A percentile compares a stretch with the other conserved stretches of the same genome.
These are phyloP conservation scores for Diplodia seriata DNA, from an alignment of 2,329 filamentous ascomycete genomes.

Conservation along the genomic window DNA sequence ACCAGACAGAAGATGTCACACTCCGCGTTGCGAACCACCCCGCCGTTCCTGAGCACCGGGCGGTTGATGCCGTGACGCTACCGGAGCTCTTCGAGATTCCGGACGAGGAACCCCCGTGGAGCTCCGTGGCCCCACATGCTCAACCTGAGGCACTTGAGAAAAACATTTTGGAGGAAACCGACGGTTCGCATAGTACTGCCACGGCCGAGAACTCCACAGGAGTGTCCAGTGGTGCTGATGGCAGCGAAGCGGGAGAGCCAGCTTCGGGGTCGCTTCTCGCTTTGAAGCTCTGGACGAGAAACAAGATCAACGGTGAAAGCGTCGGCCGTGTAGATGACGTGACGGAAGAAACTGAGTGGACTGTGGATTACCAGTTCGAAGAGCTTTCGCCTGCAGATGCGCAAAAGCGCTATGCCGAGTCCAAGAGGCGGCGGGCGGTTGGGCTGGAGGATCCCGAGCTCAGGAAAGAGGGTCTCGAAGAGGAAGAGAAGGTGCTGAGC, in stretches of 20 bases:
- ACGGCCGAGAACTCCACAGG: background rate
- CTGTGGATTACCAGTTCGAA: conserved; percentile 68
- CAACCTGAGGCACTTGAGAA: conserved; percentile 32
- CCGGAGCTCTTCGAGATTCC: conserved; percentile 24
- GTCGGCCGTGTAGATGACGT: conserved; percentile 67
- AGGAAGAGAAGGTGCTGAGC: conserved; percentile 43
- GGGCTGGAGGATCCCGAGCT: background rate
- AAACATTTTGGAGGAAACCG: background rate
- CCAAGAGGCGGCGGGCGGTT: conserved; percentile 53
- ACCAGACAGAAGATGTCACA: conserved; percentile 38
- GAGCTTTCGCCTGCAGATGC: conserved; percentile 4
- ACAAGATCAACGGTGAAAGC: conserved; percentile 71
- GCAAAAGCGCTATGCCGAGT: conserved; percentile 33
- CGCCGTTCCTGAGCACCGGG: background rate
- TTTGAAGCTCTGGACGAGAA: conserved; percentile 75
- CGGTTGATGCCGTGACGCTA: background rate
- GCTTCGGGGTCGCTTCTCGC: conserved; percentile 54
- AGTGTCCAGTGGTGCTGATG: background rate
- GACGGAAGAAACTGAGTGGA: conserved; percentile 63
- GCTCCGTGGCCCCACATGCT: conserved; percentile 13
- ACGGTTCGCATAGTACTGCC: background rate
- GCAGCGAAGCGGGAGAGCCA: background rate
- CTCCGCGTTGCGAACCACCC: background rate
- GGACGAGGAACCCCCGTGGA: conserved; percentile 18
- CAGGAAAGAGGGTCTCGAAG: conserved; percentile 43